phyloP scores from a whole-genome alignment of 2,329 filamentous ascomycete species.

The Talaromyces islandicus region DNA sequence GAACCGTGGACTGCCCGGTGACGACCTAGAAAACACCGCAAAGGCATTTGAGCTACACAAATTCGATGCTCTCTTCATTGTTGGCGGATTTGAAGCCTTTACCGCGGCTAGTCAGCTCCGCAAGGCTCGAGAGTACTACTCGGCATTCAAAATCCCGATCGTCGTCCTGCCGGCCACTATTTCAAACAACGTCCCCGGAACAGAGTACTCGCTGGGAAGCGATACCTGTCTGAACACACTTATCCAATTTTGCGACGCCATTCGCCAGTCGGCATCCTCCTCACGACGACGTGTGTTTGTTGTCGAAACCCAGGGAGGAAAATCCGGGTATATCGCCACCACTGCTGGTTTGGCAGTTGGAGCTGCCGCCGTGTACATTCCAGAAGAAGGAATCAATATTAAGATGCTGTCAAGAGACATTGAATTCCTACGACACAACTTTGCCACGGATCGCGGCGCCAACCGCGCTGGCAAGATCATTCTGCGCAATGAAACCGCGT shows the following conservation, averaged over 20 bases:
- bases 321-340: conserved; percentile 88
- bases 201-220: conserved; percentile 92
- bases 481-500: conserved; percentile 93
- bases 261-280: conserved; percentile 92
- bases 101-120: conserved; percentile 84
- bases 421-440: conserved; percentile 77
- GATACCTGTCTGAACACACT: conserved; percentile 96
- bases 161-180: conserved; percentile 91
- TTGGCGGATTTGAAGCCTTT: conserved; percentile 96
- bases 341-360: conserved; percentile 87
- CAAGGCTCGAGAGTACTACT: conserved; percentile 69
- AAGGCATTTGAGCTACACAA: conserved; percentile 77
- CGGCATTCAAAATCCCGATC: conserved; percentile 88
- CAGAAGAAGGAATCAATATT: conserved; percentile 90
- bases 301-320: conserved; percentile 93
- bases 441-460: conserved; percentile 78
- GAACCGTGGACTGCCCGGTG: conserved; percentile 84
- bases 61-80: conserved; percentile 84
- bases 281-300: conserved; percentile 92
- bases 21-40: conserved; percentile 79
- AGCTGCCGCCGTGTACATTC: conserved; percentile 89
- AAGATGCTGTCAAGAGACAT: conserved; percentile 92
- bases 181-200: conserved; percentile 96
- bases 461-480: conserved; percentile 88
- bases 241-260: conserved; percentile 92